These are phyloP conservation scores for Prunus davidiana DNA, from an alignment of 306 rosid species.

Conservation along the genomic window DNA sequence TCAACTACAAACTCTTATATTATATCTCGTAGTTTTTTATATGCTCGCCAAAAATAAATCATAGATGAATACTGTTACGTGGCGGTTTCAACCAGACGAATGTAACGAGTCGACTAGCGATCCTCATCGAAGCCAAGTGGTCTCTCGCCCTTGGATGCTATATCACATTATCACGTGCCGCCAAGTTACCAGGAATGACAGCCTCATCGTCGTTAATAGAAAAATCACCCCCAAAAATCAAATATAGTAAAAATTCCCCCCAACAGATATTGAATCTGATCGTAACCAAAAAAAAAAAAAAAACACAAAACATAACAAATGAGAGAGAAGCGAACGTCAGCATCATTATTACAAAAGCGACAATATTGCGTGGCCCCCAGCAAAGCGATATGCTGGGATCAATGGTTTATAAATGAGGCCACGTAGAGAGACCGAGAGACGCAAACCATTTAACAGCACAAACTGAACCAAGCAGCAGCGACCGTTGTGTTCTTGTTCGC, in stretches of 20 bases:
- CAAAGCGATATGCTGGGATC: background rate
- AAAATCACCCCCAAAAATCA: background rate
- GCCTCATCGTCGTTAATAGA: background rate
- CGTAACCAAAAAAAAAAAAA: background rate
- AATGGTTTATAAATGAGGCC: slow-evolving; percentile 28
- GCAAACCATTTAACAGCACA: background rate
- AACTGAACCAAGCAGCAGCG: background rate
- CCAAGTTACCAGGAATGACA: background rate
- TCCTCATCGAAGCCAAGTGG: too few species aligned
- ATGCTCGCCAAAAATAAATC: too few species aligned
- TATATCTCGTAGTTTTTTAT: too few species aligned
- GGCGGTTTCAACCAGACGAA: too few species aligned
- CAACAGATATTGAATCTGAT: too few species aligned
- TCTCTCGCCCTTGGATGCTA: background rate
- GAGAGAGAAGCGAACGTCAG: background rate
- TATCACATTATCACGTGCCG: background rate
- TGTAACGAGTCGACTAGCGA: too few species aligned
- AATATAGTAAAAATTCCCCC: background rate
- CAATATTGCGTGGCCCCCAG: background rate
- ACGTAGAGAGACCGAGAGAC: slow-evolving; percentile 15
- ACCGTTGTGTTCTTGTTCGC: background rate
- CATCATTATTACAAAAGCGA: background rate
- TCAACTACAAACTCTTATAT: too few species aligned
- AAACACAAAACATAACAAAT: too few species aligned
- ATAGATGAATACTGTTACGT: too few species aligned